These are phyloP conservation scores for Cicer pinnatifidum DNA, from an alignment of 306 rosid genomes.

Conservation along the genomic window DNA sequence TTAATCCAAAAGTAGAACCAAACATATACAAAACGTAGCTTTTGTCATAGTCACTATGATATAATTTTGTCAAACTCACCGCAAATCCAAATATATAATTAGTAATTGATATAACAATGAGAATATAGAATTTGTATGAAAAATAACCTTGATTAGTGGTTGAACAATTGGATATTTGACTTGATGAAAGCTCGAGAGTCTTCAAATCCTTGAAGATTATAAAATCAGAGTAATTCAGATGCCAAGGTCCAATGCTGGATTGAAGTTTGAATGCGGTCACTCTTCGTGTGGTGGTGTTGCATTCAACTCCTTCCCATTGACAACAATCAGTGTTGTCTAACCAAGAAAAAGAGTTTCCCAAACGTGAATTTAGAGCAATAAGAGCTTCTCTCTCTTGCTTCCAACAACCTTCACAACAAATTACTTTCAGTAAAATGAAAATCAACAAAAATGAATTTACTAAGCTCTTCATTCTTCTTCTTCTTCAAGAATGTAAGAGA, in stretches of 20 bases:
- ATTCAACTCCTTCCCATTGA: conserved; percentile 26
- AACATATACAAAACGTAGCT: too few relatives aligned
- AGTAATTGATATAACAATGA: background rate
- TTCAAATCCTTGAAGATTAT: conserved; percentile 24
- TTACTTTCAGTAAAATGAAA: background rate
- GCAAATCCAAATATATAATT: too few relatives aligned
- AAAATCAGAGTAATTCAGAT: conserved; percentile 30
- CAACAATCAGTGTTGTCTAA: conserved; percentile 5
- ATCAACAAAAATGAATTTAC: background rate
- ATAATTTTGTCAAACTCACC: too few relatives aligned
- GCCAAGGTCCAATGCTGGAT: background rate
- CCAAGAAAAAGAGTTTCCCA: background rate
- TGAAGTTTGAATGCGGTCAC: background rate
- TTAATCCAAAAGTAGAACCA: too few relatives aligned
- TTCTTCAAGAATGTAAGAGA: background rate
- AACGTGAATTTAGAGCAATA: background rate
- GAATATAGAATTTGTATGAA: background rate
- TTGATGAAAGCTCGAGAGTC: background rate
- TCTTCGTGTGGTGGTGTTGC: conserved; percentile 24
- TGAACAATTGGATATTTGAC: background rate
- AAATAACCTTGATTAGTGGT: background rate
- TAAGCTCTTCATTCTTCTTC: background rate
- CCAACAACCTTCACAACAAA: conserved; percentile 38
- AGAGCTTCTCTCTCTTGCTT: conserved; percentile 37
- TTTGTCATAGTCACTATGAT: too few relatives aligned